Conservation (phyloP, 148 eudicot species). For the Vaccinium vitisidaea region DNA sequence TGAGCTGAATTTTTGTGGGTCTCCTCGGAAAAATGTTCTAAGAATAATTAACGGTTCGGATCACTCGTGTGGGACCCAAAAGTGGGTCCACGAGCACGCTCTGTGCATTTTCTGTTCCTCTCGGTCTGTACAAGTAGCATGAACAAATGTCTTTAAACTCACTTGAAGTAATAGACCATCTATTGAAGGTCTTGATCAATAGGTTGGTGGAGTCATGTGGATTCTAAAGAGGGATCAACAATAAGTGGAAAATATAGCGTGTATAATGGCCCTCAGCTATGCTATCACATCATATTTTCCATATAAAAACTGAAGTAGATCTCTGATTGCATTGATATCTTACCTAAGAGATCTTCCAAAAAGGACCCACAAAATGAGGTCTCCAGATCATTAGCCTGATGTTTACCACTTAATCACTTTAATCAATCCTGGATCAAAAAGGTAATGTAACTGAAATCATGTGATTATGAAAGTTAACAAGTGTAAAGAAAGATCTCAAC, state of each 20-base stretch:
- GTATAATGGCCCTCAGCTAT: slow-evolving; percentile 22
- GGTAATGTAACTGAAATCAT: slow-evolving; percentile 19
- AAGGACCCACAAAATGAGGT: slow-evolving; percentile 23
- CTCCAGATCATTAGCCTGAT: not conserved
- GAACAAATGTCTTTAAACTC: slow-evolving; percentile 11
- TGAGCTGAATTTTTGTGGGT: too few relatives aligned
- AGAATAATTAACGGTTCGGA: too few relatives aligned
- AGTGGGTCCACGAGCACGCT: too few relatives aligned
- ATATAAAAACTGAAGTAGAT: slow-evolving; percentile 7
- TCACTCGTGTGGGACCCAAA: too few relatives aligned
- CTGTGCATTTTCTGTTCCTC: too few relatives aligned
- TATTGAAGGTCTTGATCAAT: slow-evolving; percentile 32
- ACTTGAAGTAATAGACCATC: slow-evolving; percentile 39
- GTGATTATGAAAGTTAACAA: slow-evolving; percentile 16
- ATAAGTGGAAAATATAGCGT: not conserved
- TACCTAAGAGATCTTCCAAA: slow-evolving; percentile 37
- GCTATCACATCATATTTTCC: slow-evolving; percentile 27
- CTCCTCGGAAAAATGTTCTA: too few relatives aligned
- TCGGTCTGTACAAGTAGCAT: too few relatives aligned
- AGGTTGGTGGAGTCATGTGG: slow-evolving; percentile 25
- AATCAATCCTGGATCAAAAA: slow-evolving; percentile 3
- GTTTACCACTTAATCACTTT: not conserved
- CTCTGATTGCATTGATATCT: slow-evolving; percentile 29
- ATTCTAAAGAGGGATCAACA: not conserved
- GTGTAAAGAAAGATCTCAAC: not conserved